Conservation (phyloP, 345 rosid genomes). For the Aquilaria sinensis region DNA sequence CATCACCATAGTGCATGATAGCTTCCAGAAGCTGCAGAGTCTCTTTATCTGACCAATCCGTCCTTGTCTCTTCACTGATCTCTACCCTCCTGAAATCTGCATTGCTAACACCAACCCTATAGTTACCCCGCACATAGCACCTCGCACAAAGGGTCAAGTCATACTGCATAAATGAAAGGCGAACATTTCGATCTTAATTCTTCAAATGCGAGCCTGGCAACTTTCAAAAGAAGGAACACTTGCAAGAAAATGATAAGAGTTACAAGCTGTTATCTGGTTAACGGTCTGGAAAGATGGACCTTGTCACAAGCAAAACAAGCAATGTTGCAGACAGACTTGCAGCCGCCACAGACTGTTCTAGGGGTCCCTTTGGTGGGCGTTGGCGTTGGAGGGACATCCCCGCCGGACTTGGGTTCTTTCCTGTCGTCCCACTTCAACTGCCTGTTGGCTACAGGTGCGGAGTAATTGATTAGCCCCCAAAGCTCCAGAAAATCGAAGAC, state of each 20-base stretch:
- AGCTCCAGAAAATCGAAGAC: slow-evolving; percentile 87
- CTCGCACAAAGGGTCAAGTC: slow-evolving; percentile 89
- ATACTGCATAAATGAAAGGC: slow-evolving; percentile 34
- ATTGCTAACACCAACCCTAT: slow-evolving; percentile 65
- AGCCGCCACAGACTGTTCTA: slow-evolving; percentile 67
- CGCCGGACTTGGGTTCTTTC: slow-evolving; percentile 52
- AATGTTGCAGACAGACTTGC: slow-evolving; percentile 74
- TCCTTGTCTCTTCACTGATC: slow-evolving; percentile 57
- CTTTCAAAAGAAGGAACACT: neutral
- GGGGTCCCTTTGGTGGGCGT: slow-evolving; percentile 27
- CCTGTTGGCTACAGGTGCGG: slow-evolving; percentile 41
- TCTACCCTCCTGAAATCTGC: slow-evolving; percentile 86
- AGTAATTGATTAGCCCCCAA: slow-evolving; percentile 83
- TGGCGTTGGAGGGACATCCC: slow-evolving; percentile 23
- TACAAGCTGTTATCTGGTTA: neutral
- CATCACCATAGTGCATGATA: slow-evolving; percentile 71
- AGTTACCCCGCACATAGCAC: slow-evolving; percentile 88
- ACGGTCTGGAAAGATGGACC: slow-evolving; percentile 29
- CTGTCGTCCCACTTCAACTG: slow-evolving; percentile 80
- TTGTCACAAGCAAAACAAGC: slow-evolving; percentile 89
- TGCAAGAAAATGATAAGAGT: neutral
- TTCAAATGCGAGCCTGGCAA: neutral
- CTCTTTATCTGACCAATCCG: slow-evolving; percentile 83
- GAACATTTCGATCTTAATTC: neutral
- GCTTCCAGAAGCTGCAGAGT: slow-evolving; percentile 76